A percentile compares a stretch with the other conserved stretches of the same genome.
Evolutionary conservation across 2,329 filamentous ascomycete genomes (phyloP).

Genomic region (Fusarium agapanthi): DNA sequence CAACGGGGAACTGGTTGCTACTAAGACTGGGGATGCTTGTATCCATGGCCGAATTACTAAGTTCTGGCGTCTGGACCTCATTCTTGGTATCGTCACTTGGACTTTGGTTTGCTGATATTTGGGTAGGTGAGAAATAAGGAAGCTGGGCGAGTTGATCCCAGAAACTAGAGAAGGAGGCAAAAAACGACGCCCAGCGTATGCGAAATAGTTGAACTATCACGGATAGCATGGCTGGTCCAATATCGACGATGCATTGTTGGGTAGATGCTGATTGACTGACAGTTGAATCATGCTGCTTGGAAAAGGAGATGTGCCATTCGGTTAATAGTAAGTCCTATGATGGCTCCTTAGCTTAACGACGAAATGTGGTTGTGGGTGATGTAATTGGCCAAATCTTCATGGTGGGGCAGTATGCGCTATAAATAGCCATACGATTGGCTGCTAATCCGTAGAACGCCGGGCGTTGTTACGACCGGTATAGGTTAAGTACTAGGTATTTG

Average conservation of each 20-base stretch:
- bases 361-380: neutral
- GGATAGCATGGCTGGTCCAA: neutral
- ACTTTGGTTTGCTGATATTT: neutral
- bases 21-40: neutral
- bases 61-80: neutral
- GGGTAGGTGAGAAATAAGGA: neutral
- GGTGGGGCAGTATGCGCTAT: accelerated
- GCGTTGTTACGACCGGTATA: neutral
- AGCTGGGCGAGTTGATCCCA: neutral
- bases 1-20: neutral
- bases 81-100: neutral
- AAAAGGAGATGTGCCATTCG: neutral
- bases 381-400: neutral
- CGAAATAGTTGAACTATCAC: neutral
- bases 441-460: neutral
- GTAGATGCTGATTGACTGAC: neutral
- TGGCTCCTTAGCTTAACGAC: accelerated
- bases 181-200: neutral
- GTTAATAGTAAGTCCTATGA: neutral
- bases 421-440: neutral
- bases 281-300: neutral
- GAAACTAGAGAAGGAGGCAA: neutral
- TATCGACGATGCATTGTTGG: neutral
- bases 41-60: neutral
- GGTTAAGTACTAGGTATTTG: neutral